These are phyloP conservation scores for Prunus persica DNA, from an alignment of 306 rosid genomes.

Conservation along the genomic window Prunus_persica_NCBIv2 NC_034014.1:1350501-1351000, in stretches of 20 bases:
- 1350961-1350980: too few relatives aligned
- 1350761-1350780: background rate
- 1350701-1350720: background rate
- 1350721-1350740: background rate
- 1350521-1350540: background rate
- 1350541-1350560: constrained; percentile 12
- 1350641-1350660: constrained; percentile 42
- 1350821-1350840: too few relatives aligned
- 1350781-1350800: too few relatives aligned
- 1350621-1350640: constrained; percentile 32
- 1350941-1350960: too few relatives aligned
- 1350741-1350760: background rate
- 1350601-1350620: background rate
- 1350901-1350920: too few relatives aligned
- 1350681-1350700: background rate
- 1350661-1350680: constrained; percentile 13
- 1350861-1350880: too few relatives aligned
- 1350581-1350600: background rate
- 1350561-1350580: background rate
- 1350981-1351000: too few relatives aligned
- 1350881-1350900: too few relatives aligned
- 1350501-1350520: background rate
- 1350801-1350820: too few relatives aligned
- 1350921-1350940: too few relatives aligned
- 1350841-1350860: too few relatives aligned